phyloP scores from a whole-genome alignment of 1,284 basidiomycete species.

The Trichosporon faecale region DNA sequence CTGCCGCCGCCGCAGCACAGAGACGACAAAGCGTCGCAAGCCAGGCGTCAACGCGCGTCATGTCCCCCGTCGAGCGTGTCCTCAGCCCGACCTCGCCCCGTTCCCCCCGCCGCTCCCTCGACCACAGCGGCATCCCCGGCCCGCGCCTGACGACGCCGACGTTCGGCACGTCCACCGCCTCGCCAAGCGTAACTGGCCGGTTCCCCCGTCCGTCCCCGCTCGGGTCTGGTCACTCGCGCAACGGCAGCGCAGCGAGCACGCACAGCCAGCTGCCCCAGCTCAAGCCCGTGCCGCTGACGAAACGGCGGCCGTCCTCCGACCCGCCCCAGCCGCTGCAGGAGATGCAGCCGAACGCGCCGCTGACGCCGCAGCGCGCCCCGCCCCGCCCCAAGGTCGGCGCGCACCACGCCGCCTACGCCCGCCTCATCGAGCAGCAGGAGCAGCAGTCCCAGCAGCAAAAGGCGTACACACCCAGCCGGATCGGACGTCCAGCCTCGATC shows the following conservation, averaged over 20 bases:
- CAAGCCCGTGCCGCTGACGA: neutral
- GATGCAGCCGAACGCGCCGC: slow-evolving; percentile 6
- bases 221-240: neutral
- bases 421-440: slow-evolving; percentile 3
- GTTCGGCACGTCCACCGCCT: neutral
- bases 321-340: slow-evolving; percentile 6
- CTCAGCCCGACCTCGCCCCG: neutral
- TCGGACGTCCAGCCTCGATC: neutral
- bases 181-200: neutral
- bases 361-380: neutral
- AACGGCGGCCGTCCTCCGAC: neutral
- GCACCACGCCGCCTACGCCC: neutral
- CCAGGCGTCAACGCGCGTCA: neutral
- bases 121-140: neutral
- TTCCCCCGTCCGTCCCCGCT: neutral
- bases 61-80: slow-evolving; percentile 3
- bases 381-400: neutral
- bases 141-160: neutral
- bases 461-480: neutral
- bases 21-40: neutral
- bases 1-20: neutral
- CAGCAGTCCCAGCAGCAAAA: neutral
- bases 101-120: neutral
- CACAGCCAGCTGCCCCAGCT: neutral
- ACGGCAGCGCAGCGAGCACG: neutral